Evolutionary conservation across 495 filamentous ascomycete species (phyloP).

Genomic region (Penicillium subrubescens): DNA sequence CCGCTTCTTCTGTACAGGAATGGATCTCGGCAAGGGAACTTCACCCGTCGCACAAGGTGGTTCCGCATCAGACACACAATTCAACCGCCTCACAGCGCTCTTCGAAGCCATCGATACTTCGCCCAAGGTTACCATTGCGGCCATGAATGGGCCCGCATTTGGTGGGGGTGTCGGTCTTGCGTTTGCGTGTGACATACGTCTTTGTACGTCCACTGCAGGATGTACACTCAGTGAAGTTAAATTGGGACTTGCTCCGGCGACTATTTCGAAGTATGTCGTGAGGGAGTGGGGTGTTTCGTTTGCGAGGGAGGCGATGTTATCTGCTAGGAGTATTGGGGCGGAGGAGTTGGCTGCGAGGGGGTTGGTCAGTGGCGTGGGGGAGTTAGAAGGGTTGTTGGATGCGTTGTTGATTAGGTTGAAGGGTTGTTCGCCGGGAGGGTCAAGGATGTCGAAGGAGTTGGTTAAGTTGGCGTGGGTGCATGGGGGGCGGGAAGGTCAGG

Average conservation of each 20-base stretch:
- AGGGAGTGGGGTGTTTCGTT: constrained; percentile 33
- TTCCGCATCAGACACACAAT: constrained; percentile 21
- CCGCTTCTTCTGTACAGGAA: constrained; percentile 47
- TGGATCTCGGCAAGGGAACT: constrained; percentile 34
- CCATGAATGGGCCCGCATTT: constrained; percentile 40
- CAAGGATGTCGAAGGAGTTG: constrained; percentile 30
- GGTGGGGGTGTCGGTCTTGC: constrained; percentile 43
- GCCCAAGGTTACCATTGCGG: constrained; percentile 41
- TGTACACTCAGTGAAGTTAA: constrained; percentile 39
- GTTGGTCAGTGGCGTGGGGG: constrained; percentile 14
- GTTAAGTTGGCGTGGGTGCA: constrained; percentile 26
- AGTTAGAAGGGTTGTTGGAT: constrained; percentile 11
- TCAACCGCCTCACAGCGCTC: constrained; percentile 23
- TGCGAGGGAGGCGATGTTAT: constrained; percentile 35
- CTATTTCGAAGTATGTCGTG: constrained; percentile 38
- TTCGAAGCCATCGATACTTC: constrained; percentile 35
- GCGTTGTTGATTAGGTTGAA: constrained; percentile 15
- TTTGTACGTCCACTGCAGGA: constrained; percentile 19
- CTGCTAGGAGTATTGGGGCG: constrained; percentile 27
- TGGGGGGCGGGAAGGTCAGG: constrained; percentile 15
- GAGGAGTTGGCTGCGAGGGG: constrained; percentile 27
- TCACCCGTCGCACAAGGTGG: constrained; percentile 21
- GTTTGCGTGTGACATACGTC: constrained; percentile 40
- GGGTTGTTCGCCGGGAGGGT: constrained; percentile 20
- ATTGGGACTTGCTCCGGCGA: constrained; percentile 34